phyloP scores from a whole-genome alignment of 2,329 filamentous ascomycete genomes.

The Fusarium sterilihyphosum region DNA sequence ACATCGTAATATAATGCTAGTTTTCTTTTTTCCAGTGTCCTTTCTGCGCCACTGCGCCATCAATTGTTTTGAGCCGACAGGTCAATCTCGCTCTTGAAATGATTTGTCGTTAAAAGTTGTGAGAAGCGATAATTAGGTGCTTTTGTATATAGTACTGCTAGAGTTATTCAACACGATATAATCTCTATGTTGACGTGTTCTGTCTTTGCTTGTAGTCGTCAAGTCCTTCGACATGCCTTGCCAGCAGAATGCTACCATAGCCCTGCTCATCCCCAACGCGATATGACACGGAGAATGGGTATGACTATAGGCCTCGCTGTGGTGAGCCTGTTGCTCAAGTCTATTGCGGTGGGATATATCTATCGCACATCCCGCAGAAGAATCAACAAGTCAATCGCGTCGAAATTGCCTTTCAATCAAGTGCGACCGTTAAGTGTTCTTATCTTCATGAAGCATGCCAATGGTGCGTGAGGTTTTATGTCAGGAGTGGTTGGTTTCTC shows the following conservation, averaged over 20 bases:
- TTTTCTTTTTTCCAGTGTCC: slow-evolving; percentile 13
- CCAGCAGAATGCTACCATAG: slow-evolving; percentile 4
- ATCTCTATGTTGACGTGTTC: slow-evolving; percentile 17
- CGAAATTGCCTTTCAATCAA: slow-evolving; percentile 39
- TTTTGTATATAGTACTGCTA: slow-evolving; percentile 31
- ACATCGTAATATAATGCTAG: slow-evolving; percentile 2
- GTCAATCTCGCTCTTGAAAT: slow-evolving; percentile 2
- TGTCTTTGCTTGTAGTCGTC: slow-evolving; percentile 14
- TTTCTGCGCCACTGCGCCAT: slow-evolving; percentile 13
- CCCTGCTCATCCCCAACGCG: background rate
- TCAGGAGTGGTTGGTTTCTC: slow-evolving; percentile 2
- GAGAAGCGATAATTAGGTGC: slow-evolving; percentile 17
- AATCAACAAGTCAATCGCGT: slow-evolving; percentile 34
- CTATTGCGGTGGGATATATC: slow-evolving; percentile 40
- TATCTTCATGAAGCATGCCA: slow-evolving; percentile 21
- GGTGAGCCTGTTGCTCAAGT: slow-evolving; percentile 15
- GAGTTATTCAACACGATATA: background rate
- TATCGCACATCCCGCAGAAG: slow-evolving; percentile 37
- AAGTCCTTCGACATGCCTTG: slow-evolving; percentile 24
- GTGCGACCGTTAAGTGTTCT: slow-evolving; percentile 32
- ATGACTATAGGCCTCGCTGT: background rate
- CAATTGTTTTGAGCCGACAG: background rate
- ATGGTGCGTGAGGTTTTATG: background rate
- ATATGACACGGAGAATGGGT: background rate
- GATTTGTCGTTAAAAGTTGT: slow-evolving; percentile 7